Conservation (phyloP, 177 flowering plant genomes). For the Vitis hybrid region DNA sequence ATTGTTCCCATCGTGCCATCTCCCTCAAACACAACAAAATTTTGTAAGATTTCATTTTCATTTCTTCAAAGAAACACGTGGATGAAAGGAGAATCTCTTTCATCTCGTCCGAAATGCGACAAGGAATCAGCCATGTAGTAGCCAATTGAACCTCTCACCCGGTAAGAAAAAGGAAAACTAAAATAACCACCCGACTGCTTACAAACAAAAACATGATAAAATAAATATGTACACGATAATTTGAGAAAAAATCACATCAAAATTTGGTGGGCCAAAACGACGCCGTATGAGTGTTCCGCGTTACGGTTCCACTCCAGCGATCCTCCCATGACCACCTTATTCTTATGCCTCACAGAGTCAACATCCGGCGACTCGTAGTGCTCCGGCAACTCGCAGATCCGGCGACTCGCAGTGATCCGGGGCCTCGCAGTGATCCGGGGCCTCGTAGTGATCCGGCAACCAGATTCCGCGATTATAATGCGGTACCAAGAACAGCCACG, state of each 20-base stretch:
- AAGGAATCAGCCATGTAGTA: no score
- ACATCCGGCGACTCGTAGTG: neutral
- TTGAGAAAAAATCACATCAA: no score
- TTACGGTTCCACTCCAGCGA: conserved; percentile 23
- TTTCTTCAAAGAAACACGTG: no score
- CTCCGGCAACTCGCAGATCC: neutral
- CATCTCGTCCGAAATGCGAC: no score
- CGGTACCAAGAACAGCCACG: conserved; percentile 23
- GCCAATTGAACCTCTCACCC: no score
- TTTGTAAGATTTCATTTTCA: no score
- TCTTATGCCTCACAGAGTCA: conserved; percentile 26
- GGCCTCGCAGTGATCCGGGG: neutral
- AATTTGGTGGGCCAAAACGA: neutral
- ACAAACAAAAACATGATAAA: neutral
- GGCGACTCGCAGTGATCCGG: neutral
- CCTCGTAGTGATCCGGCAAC: neutral
- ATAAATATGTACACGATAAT: no score
- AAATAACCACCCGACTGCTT: no score
- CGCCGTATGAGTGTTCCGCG: neutral
- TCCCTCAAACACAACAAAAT: no score
- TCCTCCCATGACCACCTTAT: conserved; percentile 34
- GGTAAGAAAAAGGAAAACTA: neutral
- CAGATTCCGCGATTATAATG: neutral
- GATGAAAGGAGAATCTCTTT: no score
- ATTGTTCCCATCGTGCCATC: no score